Evolutionary conservation across 805 yeast species (phyloP).

Genomic region (Pichia heedii): DNA sequence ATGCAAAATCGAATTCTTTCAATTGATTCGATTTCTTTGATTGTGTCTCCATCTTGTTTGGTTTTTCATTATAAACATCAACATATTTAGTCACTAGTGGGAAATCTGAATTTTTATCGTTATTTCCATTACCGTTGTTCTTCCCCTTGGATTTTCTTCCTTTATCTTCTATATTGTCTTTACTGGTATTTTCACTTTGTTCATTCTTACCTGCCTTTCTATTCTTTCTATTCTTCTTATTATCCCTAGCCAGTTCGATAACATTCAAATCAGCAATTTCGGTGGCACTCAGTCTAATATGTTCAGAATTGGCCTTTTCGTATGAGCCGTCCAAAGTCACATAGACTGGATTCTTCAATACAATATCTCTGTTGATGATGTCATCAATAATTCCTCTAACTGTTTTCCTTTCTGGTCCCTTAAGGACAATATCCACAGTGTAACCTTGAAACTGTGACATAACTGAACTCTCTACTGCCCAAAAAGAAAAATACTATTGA

Average conservation of each 20-base stretch:
- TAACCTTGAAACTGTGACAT: constrained; percentile 39
- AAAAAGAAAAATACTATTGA: too few species aligned
- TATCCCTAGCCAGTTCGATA: constrained; percentile 37
- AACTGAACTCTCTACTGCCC: too few species aligned
- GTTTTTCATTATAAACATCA: constrained; percentile 6
- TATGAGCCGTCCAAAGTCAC: constrained; percentile 15
- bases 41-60: neutral
- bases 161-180: constrained; percentile 12
- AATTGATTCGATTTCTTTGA: constrained; percentile 33
- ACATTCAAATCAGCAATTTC: constrained; percentile 49
- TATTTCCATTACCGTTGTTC: constrained; percentile 1
- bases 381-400: constrained; percentile 21
- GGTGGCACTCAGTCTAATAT: constrained; percentile 24
- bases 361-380: constrained; percentile 17
- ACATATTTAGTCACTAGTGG: constrained; percentile 5
- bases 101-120: neutral
- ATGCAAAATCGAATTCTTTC: constrained; percentile 78
- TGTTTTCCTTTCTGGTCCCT: constrained; percentile 26
- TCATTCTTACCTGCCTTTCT: constrained; percentile 1
- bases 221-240: constrained; percentile 10
- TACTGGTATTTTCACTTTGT: constrained; percentile 2
- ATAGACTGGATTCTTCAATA: constrained; percentile 27
- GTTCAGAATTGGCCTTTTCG: constrained; percentile 14
- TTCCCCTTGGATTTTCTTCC: neutral
- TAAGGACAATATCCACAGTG: constrained; percentile 35